A percentile compares a stretch with the other conserved stretches of the same genome.
Conservation (phyloP, 768 basidiomycete species). For the Dendrothele bispora region DNA sequence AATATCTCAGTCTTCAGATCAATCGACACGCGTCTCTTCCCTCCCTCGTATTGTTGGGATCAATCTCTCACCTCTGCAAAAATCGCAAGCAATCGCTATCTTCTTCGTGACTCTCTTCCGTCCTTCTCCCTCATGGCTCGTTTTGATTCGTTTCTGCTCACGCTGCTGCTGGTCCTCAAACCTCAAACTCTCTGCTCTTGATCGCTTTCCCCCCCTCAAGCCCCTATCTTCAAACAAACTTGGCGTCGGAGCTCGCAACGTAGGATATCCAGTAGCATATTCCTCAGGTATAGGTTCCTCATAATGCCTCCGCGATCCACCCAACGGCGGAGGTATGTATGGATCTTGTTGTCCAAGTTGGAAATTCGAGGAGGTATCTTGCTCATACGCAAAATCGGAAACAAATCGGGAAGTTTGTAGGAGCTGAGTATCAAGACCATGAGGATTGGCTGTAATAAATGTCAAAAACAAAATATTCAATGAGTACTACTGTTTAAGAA, state of each 20-base stretch:
- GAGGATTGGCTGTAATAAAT: not conserved
- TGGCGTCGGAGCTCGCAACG: slow-evolving; percentile 1
- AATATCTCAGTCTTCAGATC: too few relatives aligned
- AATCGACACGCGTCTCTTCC: too few relatives aligned
- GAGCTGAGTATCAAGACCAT: not conserved
- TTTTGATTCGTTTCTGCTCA: slow-evolving; percentile 28
- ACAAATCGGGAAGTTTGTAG: not conserved
- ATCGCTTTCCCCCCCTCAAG: too few relatives aligned
- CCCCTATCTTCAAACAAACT: too few relatives aligned
- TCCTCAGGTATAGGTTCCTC: not conserved
- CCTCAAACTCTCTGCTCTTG: too few relatives aligned
- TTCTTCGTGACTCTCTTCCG: slow-evolving; percentile 39
- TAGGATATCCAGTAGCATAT: not conserved
- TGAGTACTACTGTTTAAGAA: not conserved
- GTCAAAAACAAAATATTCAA: too few relatives aligned
- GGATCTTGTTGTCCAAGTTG: slow-evolving; percentile 1
- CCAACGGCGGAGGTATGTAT: not conserved
- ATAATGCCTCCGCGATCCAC: not conserved
- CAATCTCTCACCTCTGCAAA: slow-evolving; percentile 61
- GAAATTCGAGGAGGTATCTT: not conserved
- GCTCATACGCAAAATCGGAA: not conserved
- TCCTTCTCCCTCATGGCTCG: slow-evolving; percentile 20
- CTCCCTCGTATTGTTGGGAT: slow-evolving; percentile 1
- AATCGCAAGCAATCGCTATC: slow-evolving; percentile 70
- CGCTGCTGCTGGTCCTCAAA: too few relatives aligned